Evolutionary conservation across 164 flowering plant genomes (phyloP), one percentile per base, ranked within the genome.

Genomic region (Vitis amurensis): DNA sequence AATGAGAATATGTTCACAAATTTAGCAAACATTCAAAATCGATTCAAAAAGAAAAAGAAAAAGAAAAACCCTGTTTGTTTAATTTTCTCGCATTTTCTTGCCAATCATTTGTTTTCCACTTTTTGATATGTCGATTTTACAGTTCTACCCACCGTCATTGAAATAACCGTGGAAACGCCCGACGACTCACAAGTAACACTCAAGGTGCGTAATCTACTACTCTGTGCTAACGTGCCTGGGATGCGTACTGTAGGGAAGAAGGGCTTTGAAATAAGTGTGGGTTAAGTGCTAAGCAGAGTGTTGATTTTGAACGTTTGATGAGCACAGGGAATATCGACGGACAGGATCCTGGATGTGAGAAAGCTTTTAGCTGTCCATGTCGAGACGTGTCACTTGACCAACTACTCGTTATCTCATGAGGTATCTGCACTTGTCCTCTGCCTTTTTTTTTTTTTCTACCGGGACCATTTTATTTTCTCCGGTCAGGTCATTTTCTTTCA

Each of bases 371-470:
- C 83, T 1, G 92, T 90, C 44, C 89, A 91, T 31, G 89, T 90
- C 14, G 91, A 90, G 70, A 90, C 98, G 11, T 91, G 97, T 66
- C 97, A 93, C 73, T 69, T 90, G 78, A 93, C 95, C 71, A 90
- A 88, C 76, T 89, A 84, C 83, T 86, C 94, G n/a, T 66, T 93
- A 4, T 84, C 94, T 53, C 98, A 93, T 62, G 92, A 90, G 97
- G 98, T 89, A 82, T 19, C 4, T 50, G 8, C 63, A 17, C 6
- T 50, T 56, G 44, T 37, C 7, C 44, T 37, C 5, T 6, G 6
- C 5, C 44, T 37, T 37, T 23, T 17, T 17, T 17, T 23, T 23
- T 23, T 23, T 23, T 23, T 23, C 27, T 1, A 23, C 27, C 27
- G 27, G 27, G 27, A 23, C 27, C 27, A 23, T 23, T 23, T 23